Conservation (phyloP, 2,329 filamentous ascomycete species). For the Cladophialophora immunda region DNA sequence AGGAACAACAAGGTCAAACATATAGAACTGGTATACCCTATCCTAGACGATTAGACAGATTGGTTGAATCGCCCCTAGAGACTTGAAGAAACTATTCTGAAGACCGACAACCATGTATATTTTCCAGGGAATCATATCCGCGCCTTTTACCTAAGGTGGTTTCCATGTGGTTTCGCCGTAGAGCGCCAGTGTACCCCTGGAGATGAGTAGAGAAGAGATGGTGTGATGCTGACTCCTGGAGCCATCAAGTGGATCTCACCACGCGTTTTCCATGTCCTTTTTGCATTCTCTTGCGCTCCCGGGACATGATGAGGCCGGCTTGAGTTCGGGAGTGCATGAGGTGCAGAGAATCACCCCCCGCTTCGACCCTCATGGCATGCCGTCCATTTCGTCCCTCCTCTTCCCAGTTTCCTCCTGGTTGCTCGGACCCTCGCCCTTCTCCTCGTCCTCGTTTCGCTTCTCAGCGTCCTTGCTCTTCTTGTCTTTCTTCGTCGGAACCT, state of each 20-base stretch:
- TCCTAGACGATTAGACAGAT: not conserved
- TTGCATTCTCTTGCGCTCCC: too few relatives aligned
- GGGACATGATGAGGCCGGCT: too few relatives aligned
- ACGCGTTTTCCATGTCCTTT: too few relatives aligned
- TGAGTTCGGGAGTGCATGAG: too few relatives aligned
- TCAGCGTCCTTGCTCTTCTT: not conserved
- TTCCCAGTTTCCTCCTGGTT: not conserved
- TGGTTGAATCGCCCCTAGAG: not conserved
- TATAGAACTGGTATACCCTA: not conserved
- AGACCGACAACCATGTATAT: too few relatives aligned
- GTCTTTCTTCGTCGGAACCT: constrained; percentile 27
- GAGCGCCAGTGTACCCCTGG: too few relatives aligned
- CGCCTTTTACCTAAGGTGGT: too few relatives aligned
- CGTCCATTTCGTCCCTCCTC: not conserved
- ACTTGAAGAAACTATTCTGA: not conserved
- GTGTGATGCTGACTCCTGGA: too few relatives aligned
- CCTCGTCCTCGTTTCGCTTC: not conserved
- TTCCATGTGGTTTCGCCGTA: too few relatives aligned
- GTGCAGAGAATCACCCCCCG: not conserved
- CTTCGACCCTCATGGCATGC: not conserved
- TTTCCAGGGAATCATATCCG: too few relatives aligned
- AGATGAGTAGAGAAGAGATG: too few relatives aligned
- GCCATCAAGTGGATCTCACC: too few relatives aligned
- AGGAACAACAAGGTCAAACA: not conserved
- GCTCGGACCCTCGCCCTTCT: not conserved